phyloP scores from a whole-genome alignment of 2,329 filamentous ascomycete species.

The Aspergillus tubingensis region DNA sequence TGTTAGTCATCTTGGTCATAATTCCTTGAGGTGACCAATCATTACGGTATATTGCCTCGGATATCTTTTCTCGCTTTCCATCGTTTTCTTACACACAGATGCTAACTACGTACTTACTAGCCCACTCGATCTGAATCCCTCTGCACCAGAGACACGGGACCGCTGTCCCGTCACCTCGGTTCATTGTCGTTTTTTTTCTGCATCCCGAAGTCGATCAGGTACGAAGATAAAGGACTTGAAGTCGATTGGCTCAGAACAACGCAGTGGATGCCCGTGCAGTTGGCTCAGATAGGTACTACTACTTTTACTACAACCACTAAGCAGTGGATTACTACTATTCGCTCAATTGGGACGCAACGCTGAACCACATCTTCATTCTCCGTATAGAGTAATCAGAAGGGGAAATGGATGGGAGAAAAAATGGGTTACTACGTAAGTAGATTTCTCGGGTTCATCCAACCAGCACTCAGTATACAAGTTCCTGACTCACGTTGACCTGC shows the following conservation, averaged over 20 bases:
- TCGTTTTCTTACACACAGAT: slow-evolving; percentile 3
- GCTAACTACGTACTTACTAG: background rate
- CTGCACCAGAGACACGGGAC: slow-evolving; percentile 9
- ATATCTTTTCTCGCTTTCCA: background rate
- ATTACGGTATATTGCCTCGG: background rate
- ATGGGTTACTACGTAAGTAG: background rate
- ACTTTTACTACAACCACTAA: no score
- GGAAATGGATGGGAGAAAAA: background rate
- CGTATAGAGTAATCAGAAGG: background rate
- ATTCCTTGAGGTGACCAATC: background rate
- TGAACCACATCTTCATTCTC: background rate
- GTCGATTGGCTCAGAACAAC: background rate
- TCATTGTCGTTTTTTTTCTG: background rate
- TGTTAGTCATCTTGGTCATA: background rate
- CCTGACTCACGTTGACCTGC: slow-evolving; percentile 20
- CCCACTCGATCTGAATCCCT: background rate
- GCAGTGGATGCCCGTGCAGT: background rate
- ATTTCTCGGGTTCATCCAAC: slow-evolving; percentile 9
- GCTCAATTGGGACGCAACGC: background rate
- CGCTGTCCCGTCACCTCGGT: background rate
- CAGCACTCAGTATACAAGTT: slow-evolving; percentile 5
- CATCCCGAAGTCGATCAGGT: background rate
- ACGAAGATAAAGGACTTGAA: background rate
- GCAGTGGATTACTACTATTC: background rate
- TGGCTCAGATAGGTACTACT: background rate